These are phyloP conservation scores for Ascoidea asiatica DNA, from an alignment of 805 yeast genomes.

Conservation along the genomic window DNA sequence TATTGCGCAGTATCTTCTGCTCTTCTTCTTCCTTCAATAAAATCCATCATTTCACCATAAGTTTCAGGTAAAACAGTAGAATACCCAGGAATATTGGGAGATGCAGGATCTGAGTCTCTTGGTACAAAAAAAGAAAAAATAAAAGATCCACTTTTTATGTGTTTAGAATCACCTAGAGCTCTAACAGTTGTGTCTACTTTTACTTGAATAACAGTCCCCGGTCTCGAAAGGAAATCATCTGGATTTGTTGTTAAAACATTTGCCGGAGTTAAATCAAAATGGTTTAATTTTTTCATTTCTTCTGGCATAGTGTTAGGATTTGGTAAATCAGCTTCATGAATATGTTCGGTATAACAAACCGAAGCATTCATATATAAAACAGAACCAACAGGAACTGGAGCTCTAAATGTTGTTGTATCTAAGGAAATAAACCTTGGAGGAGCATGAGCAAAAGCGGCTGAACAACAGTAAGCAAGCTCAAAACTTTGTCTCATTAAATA, in stretches of 20 bases:
- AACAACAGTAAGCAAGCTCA: conserved; percentile 86
- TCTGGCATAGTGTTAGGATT: not conserved
- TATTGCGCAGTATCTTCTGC: conserved; percentile 70
- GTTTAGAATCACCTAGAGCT: conserved; percentile 43
- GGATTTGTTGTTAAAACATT: conserved; percentile 34
- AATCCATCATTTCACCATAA: conserved; percentile 85
- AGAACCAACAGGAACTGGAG: conserved; percentile 93
- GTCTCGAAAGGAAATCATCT: conserved; percentile 48
- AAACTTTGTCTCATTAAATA: conserved; percentile 84
- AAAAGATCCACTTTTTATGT: conserved; percentile 73
- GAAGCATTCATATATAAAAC: conserved; percentile 73
- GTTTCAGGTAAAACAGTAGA: conserved; percentile 76
- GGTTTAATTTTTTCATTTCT: conserved; percentile 17
- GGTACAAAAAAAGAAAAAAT: conserved; percentile 84
- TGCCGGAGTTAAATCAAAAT: conserved; percentile 46
- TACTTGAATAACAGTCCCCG: conserved; percentile 86
- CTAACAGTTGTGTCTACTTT: conserved; percentile 76
- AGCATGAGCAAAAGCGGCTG: conserved; percentile 77
- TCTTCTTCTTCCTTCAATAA: conserved; percentile 81
- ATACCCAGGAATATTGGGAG: conserved; percentile 28
- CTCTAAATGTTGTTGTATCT: conserved; percentile 82
- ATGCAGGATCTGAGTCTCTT: conserved; percentile 23
- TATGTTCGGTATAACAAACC: conserved; percentile 77
- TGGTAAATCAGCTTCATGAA: conserved; percentile 25
- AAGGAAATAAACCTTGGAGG: conserved; percentile 82